Percentiles rank a stretch among this genome's conserved stretches.
These are phyloP conservation scores for Cercospora sp. DNA, from an alignment of 2,329 filamentous ascomycete species.

Conservation along the genomic window DNA sequence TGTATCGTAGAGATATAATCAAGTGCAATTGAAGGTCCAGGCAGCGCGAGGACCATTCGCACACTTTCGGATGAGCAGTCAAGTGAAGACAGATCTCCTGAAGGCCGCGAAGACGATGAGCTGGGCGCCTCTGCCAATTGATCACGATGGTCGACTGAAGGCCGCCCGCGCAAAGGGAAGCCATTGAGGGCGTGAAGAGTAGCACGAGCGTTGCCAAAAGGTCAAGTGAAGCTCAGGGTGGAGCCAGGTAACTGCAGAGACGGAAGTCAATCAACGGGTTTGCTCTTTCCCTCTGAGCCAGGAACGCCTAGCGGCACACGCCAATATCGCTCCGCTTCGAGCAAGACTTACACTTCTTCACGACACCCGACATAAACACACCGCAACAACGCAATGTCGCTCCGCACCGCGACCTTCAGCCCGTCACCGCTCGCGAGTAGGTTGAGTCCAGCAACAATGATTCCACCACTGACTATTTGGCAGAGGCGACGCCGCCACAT, in stretches of 20 bases:
- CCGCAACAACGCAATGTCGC: neutral
- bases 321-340: neutral
- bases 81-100: neutral
- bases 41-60: neutral
- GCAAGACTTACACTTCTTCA: neutral
- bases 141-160: neutral
- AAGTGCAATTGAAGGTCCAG: neutral
- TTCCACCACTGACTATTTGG: neutral
- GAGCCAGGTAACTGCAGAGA: slow-evolving; percentile 4
- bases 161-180: neutral
- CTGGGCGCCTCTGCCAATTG: neutral
- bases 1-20: neutral
- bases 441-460: neutral
- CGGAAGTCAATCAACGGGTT: neutral
- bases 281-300: slow-evolving; percentile 3
- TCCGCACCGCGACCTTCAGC: neutral
- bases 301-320: neutral
- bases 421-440: neutral
- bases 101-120: neutral
- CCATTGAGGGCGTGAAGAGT: neutral
- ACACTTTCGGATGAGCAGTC: neutral
- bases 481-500: slow-evolving; percentile 5
- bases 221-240: slow-evolving; percentile 4
- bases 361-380: neutral
- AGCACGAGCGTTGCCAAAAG: neutral